Evolutionary conservation across 2,329 filamentous ascomycete genomes (phyloP), one percentile per base, ranked within the genome.

Genomic region (Teratosphaeria epicoccoides): DNA sequence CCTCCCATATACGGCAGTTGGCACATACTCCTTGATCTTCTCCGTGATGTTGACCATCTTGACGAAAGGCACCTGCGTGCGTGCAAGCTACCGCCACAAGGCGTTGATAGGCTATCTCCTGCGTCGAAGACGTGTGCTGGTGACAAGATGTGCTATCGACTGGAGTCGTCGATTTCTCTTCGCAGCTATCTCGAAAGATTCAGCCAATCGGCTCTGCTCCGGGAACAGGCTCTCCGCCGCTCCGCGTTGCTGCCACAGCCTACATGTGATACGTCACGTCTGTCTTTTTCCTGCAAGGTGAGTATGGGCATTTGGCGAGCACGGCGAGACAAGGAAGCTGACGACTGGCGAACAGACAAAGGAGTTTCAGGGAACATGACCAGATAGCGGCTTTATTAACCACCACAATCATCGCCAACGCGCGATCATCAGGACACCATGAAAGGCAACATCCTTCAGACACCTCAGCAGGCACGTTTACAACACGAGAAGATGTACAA

Each of bases 31-130:
- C 79, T 98, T 98, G 76, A 98, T 98, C 80, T 95, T 97, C 51
- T 98, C 94, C 60, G 93, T 97, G 61, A 98, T 98, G 76, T 97
- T 97, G 72, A 97, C 93, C 93, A 98, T 98, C 65, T 66, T 74
- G 63, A 49, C 67, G 47, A 46, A 46, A 40, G 20, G n/a, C 44
- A 49, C 59, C 56, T 58, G 47, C 47, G 22, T 40, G 20, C 33
- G 22, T 22, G 47, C 47, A 20, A 43, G 47, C 47, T 23, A 6
- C 46, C 33, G 33, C n/a, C 20, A 40, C 14, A 17, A 40, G 17
- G 4, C n/a, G 14, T 17, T 28, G 26, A 4, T 20, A 4, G 1
- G n/a, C 20, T 17, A 40, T 40, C n/a, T 17, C 33, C 20, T 14
- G 33, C 1, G 9, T 17, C 2, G 33, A 3, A n/a, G 9, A 17